Evolutionary conservation across 345 rosid genomes (phyloP).

Genomic region (Isatis tinctoria): DNA sequence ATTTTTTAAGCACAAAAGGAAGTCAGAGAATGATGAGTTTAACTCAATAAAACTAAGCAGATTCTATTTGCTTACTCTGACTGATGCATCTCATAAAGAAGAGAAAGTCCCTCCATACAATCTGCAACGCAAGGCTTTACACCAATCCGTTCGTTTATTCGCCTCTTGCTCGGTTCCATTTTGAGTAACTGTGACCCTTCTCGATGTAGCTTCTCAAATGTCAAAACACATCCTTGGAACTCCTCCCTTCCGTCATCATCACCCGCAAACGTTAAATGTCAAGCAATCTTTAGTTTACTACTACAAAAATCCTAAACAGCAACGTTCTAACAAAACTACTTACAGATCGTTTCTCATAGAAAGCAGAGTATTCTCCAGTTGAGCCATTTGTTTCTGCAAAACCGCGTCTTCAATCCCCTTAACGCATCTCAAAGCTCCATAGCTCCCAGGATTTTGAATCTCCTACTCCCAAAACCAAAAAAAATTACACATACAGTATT

Average conservation of each 20-base stretch:
- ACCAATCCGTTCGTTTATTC: conserved; percentile 56
- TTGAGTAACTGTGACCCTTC: conserved; percentile 53
- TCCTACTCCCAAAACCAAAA: conserved; percentile 29
- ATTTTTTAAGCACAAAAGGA: not conserved
- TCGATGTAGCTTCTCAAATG: conserved; percentile 48
- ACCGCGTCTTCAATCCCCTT: conserved; percentile 55
- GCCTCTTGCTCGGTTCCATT: conserved; percentile 42
- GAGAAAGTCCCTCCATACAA: conserved; percentile 69
- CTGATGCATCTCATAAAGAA: conserved; percentile 61
- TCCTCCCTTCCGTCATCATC: conserved; percentile 46
- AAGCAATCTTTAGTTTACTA: not conserved
- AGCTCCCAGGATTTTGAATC: conserved; percentile 47
- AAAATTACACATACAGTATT: not conserved
- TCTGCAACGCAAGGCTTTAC: conserved; percentile 61
- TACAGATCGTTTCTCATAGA: conserved; percentile 59
- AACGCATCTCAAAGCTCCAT: conserved; percentile 49
- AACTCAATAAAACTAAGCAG: not conserved
- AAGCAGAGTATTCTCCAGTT: conserved; percentile 48
- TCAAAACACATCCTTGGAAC: conserved; percentile 46
- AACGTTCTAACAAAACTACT: conserved; percentile 12
- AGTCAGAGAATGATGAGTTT: not conserved
- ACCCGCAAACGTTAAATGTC: not conserved
- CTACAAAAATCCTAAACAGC: not conserved
- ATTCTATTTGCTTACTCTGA: conserved; percentile 52
- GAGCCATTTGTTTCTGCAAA: conserved; percentile 64